phyloP scores from a whole-genome alignment of 2,329 filamentous ascomycete genomes.

The Talaromyces sp. region DNA sequence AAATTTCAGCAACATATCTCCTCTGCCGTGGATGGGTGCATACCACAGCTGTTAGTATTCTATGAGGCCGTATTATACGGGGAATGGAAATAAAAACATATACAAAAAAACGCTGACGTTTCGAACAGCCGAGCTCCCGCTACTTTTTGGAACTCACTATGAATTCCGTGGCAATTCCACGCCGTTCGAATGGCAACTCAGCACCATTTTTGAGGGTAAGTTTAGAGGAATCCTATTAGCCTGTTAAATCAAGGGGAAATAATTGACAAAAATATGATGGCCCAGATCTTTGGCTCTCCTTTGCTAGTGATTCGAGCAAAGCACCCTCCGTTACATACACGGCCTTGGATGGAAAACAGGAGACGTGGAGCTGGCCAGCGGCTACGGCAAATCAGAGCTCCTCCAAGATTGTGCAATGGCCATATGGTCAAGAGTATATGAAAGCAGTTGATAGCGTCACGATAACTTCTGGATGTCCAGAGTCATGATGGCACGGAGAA shows the following conservation, averaged over 20 bases:
- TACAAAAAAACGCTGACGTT: neutral
- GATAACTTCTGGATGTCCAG: neutral
- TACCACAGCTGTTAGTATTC: constrained; percentile 26
- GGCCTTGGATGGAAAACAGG: neutral
- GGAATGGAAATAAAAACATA: neutral
- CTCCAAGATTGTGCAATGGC: neutral
- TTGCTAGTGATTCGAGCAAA: neutral
- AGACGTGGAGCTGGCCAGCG: neutral
- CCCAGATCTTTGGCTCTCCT: neutral
- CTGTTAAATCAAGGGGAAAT: no score
- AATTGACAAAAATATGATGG: neutral
- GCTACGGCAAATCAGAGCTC: neutral
- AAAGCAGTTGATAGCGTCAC: neutral
- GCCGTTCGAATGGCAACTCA: constrained; percentile 11
- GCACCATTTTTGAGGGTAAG: neutral
- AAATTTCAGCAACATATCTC: constrained; percentile 35
- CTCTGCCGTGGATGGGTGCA: constrained; percentile 35
- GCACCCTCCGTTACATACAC: neutral
- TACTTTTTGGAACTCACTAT: constrained; percentile 36
- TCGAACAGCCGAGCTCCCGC: constrained; percentile 26
- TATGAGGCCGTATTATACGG: neutral
- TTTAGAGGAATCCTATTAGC: neutral
- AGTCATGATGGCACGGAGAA: neutral
- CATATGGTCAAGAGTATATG: neutral
- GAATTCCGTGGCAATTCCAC: constrained; percentile 7